A percentile compares a stretch with the other conserved stretches of the same genome.
Evolutionary conservation across 2,329 filamentous ascomycete species (phyloP).

Genomic region (Neonectria magnoliae): DNA sequence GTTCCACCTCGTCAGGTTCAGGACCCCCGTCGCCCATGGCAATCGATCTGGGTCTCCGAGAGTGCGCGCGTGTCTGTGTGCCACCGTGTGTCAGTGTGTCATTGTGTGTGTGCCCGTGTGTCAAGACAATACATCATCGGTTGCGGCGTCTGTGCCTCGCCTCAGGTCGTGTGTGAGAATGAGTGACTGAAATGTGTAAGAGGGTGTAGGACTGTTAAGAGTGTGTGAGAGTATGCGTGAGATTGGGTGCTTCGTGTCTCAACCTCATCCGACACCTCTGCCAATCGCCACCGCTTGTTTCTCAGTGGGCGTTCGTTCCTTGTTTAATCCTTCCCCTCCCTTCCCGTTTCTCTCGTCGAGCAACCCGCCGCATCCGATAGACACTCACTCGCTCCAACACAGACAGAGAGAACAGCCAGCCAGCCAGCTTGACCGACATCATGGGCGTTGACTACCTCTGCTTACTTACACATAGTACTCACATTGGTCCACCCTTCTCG

Average conservation of each 20-base stretch:
- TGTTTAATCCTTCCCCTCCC: conserved; percentile 16
- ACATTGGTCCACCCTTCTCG: conserved; percentile 16
- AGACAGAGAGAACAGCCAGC: neutral
- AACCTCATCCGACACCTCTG: neutral
- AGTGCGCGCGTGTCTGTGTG: conserved; percentile 7
- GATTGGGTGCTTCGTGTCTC: conserved; percentile 18
- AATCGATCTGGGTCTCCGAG: conserved; percentile 31
- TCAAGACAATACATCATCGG: neutral
- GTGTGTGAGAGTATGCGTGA: conserved; percentile 12
- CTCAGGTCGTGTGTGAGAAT: conserved; percentile 23
- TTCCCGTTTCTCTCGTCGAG: conserved; percentile 9
- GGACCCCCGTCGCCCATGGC: conserved; percentile 40
- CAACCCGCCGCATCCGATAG: conserved; percentile 27
- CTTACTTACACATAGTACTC: conserved; percentile 10
- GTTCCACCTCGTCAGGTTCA: conserved; percentile 23
- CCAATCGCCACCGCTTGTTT: conserved; percentile 12
- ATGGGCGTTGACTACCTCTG: conserved; percentile 12
- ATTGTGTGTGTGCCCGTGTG: neutral
- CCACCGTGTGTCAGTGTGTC: conserved; percentile 1
- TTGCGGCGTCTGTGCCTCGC: conserved; percentile 27
- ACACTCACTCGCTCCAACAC: neutral
- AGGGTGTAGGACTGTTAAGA: conserved; percentile 1
- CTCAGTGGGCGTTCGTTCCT: conserved; percentile 8
- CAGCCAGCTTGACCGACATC: conserved; percentile 8
- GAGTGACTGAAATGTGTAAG: neutral